Evolutionary conservation across 1,284 basidiomycete species (phyloP).

Genomic region (Fomitopsis palustris): DNA sequence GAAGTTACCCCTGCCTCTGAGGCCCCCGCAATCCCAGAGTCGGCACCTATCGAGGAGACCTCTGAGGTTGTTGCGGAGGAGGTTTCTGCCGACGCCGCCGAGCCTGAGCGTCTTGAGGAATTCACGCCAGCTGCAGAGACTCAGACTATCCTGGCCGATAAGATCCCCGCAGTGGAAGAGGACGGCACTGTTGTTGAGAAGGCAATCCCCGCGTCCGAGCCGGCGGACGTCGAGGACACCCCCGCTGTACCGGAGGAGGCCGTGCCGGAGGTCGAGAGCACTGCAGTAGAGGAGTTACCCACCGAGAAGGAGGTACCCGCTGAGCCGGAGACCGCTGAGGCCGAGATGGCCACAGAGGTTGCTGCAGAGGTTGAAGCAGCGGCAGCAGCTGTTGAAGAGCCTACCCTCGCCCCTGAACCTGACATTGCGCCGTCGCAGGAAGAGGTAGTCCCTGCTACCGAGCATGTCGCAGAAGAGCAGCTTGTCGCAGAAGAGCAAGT

Average conservation of each 20-base stretch:
- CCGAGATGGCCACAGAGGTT: not conserved
- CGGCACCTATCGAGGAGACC: slow-evolving; percentile 1
- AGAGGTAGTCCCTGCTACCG: not conserved
- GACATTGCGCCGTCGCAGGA: not conserved
- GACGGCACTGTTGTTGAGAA: not conserved
- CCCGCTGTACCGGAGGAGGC: not conserved
- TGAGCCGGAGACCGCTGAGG: slow-evolving; percentile 1
- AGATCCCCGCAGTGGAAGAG: not conserved
- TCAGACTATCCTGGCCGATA: not conserved
- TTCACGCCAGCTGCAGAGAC: not conserved
- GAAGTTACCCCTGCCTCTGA: not conserved
- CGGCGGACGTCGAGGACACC: slow-evolving; percentile 9
- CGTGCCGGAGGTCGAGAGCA: slow-evolving; percentile 5
- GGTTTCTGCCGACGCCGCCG: not conserved
- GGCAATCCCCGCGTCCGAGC: slow-evolving; percentile 1
- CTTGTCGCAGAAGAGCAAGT: not conserved
- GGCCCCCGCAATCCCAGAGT: not conserved
- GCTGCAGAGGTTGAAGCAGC: not conserved
- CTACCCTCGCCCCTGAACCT: not conserved
- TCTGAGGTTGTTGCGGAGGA: not conserved
- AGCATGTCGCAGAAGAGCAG: not conserved
- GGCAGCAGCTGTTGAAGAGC: not conserved
- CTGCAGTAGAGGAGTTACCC: slow-evolving; percentile 4
- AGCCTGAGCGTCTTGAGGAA: not conserved
- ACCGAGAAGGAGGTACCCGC: not conserved